phyloP scores from a whole-genome alignment of 129 eudicot genomes.

The Smallanthus sonchifolius region DNA sequence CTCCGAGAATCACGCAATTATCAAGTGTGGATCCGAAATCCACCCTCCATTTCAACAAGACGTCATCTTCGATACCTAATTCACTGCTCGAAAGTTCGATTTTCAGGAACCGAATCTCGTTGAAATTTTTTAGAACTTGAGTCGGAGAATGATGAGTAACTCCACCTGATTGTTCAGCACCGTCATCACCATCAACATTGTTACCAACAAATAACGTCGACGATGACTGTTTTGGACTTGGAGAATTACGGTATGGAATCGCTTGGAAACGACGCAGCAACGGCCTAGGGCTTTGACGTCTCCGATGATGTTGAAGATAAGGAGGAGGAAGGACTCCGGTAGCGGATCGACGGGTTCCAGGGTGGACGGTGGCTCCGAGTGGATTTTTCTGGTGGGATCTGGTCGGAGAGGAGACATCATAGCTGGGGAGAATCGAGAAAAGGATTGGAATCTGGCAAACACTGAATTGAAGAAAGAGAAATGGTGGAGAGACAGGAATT shows the following conservation, averaged over 20 bases:
- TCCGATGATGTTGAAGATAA: conserved; percentile 79
- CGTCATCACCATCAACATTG: conserved; percentile 42
- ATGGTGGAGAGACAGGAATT: too few species aligned
- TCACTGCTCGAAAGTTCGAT: conserved; percentile 86
- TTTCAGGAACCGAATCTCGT: conserved; percentile 48
- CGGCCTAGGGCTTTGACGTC: conserved; percentile 84
- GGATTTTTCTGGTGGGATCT: conserved; percentile 56
- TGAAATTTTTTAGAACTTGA: conserved; percentile 70
- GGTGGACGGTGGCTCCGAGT: conserved; percentile 45
- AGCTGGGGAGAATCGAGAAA: not conserved
- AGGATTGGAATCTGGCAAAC: conserved; percentile 2
- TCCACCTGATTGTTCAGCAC: conserved; percentile 39
- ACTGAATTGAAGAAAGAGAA: not conserved
- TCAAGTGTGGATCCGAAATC: conserved; percentile 89
- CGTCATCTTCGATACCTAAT: conserved; percentile 79
- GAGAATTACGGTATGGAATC: conserved; percentile 70
- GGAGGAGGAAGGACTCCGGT: conserved; percentile 67
- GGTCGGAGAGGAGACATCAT: conserved; percentile 34
- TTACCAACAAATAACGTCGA: conserved; percentile 22
- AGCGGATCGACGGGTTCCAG: conserved; percentile 36
- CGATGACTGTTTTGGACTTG: conserved; percentile 58
- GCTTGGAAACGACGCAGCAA: conserved; percentile 59
- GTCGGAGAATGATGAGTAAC: conserved; percentile 92
- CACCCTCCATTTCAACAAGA: conserved; percentile 79
- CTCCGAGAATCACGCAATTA: conserved; percentile 86